Base-by-base conservation (phyloP, 202 grass and related monocot genomes). In the Zizania palustris region DNA sequence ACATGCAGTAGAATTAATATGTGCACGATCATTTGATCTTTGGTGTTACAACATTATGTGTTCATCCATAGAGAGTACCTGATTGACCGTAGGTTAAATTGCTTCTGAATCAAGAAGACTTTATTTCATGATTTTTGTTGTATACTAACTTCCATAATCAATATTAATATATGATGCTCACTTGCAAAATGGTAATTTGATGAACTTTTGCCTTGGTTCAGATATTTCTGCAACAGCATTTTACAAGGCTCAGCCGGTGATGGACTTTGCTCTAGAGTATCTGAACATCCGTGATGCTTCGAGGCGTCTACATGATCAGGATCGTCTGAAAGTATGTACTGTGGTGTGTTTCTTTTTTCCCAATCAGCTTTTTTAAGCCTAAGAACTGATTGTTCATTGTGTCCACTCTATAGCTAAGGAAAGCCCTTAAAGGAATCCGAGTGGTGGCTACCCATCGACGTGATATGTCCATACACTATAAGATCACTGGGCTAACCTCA, bases 211-310 rank as follows among this genome's bases (percentile, higher is more conserved):
- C n/a, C 49, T 51, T 16, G 48, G 48, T 50, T 66, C 10, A 97
- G 86, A 97, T 90, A 74, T 90, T 50, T 86, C 86, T 33, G 86
- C 91, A 19, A 93, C 91, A 0, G 61, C 91, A 53, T 97, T 97
- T 85, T 97, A 90, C 73, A 90, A 90, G 82, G 67, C 79, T 38
- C 67, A 60, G 18, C 80, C 54, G 18, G 59, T 88, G 5, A 40
- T 93, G 36, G 62, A 84, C 4, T 93, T 97, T n/a, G 69, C 60
- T 3, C 0, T 40, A 0, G 72, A 93, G 5, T 90, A 80, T 86
- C 21, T 97, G 46, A 88, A 79, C 37, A 0, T 86, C 16, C 71
- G 39, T 59, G 76, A 97, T 88, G 0, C 6, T 54, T 46, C 62
- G 22, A 91, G 46, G 46, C 70, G 82, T 60, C 80, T 97, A 10